Evolutionary conservation across 2,329 filamentous ascomycete genomes (phyloP), one percentile per base, ranked within the genome.

Genomic region (Colletotrichum coccodes): DNA sequence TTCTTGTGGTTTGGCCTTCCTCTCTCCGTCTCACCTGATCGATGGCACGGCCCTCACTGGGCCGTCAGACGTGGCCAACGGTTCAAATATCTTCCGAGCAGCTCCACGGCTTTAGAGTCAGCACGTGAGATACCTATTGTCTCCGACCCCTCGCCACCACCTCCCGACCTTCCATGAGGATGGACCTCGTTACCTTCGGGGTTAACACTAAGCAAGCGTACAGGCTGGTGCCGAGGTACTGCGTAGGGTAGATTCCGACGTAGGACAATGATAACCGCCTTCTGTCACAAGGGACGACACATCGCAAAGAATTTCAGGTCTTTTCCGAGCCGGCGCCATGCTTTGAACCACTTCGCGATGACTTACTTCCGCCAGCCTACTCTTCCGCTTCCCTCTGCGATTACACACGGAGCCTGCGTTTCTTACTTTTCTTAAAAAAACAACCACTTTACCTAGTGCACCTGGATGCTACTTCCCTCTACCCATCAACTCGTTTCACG

Each of bases 151-250:
- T n/a, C n/a, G 12, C 46, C 14, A 3, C 2, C 4, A 11, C n/a
- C 26, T 26, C 38, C 26, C 46, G 5, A n/a, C 23, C 46, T 30
- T 50, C 26, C 14, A n/a, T 14, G 36, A 14, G 14, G 14, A n/a
- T n/a, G 21, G 26, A n/a, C n/a, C 26, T 11, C 16, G 16, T 26
- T 38, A 7, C 12, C 12, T 12, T 12, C 3, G 30, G 47, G 8
- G n/a, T n/a, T 12, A 12, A 32, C n/a, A 23, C 21, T 26, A 12
- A 18, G 26, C 12, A 23, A 16, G 12, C 54, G 56, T 58, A 58
- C 7, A 23, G 11, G 18, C n/a, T 23, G 56, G 36, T 47, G 56
- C 56, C 56, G 56, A 59, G 56, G 56, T 59, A 59, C 21, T 34
- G 28, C 8, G 18, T 32, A 30, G 12, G 23, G 1, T 14, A 30